Evolutionary conservation across 805 yeast genomes (phyloP), one percentile per base, ranked within the genome.

Genomic region (Saturnispora mendoncae): DNA sequence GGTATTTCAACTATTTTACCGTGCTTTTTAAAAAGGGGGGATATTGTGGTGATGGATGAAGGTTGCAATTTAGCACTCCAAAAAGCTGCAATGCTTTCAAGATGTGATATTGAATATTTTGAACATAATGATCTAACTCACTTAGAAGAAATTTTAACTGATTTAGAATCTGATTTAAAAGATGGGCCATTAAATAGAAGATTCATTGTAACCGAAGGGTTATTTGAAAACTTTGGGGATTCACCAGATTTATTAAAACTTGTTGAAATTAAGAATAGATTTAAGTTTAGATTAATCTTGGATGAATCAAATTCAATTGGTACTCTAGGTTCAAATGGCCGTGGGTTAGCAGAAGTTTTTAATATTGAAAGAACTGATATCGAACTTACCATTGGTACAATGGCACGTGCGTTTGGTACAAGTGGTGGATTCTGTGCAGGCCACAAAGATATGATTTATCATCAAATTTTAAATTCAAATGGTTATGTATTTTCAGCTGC

Each of bases 361-460:
- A 72, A 69, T 35, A 67, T 88, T 51, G 73, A 78, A 43, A 76
- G 95, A 50, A 59, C 69, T 5, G 84, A 82, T 36, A 69, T 92
- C 46, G 92, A 90, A 51, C 78, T 92, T 47, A 84, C 95, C 8
- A 72, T 86, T 39, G 96, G 97, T 20, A 76, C 95, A 1, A 62
- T 92, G 69, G 92, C 95, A 13, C 71, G 72, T 34, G 69, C 94
- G 0, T 70, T 90, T 49, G 90, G 86, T 7, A 71, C 92, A 1
- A 78, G 90, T 38, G 98, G 98, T 49, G 97, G 95, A 1, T 90
- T 85, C 65, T 92, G 95, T 57, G 83, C 84, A 23, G 98, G 97
- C 44, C 80, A 75, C 32, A 61, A 66, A 20, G 80, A 80, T 42
- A 85, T 92, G 86, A 76, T 87, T 26, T 79, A 80, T 51, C 95